Evolutionary conservation across 768 basidiomycete species (phyloP).

Genomic region (Leucosporidium creatinivorum): DNA sequence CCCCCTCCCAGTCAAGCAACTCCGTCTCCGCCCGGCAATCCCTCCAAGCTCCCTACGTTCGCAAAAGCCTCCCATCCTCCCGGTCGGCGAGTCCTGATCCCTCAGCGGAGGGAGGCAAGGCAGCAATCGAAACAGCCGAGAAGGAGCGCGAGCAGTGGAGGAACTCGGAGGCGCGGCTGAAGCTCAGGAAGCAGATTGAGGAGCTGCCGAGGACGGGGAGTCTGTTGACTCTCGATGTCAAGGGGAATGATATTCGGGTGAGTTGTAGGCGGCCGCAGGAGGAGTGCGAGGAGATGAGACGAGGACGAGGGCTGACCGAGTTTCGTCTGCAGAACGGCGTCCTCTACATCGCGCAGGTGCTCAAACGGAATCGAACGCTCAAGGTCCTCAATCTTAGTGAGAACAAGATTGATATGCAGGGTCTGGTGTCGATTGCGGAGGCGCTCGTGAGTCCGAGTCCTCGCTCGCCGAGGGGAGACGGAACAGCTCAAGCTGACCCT

Average conservation of each 20-base stretch:
- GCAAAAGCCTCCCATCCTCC: neutral
- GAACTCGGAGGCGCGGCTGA: slow-evolving; percentile 47
- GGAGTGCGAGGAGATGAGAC: too few relatives aligned
- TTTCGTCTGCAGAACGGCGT: slow-evolving; percentile 55
- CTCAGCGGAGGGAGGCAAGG: neutral
- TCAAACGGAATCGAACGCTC: slow-evolving; percentile 90
- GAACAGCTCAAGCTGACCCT: neutral
- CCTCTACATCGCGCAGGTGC: slow-evolving; percentile 82
- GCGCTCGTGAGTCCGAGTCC: slow-evolving; percentile 59
- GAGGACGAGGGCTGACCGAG: neutral
- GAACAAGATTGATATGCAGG: slow-evolving; percentile 79
- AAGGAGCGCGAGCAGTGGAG: slow-evolving; percentile 26
- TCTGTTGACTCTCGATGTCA: slow-evolving; percentile 79
- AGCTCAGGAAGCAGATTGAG: slow-evolving; percentile 78
- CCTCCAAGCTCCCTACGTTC: neutral
- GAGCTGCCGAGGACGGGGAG: slow-evolving; percentile 75
- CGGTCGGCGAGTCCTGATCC: neutral
- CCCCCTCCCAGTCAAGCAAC: slow-evolving; percentile 4
- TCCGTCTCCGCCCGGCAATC: slow-evolving; percentile 28
- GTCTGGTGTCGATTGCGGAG: slow-evolving; percentile 74
- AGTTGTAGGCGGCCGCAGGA: slow-evolving; percentile 39
- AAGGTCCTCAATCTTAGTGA: slow-evolving; percentile 91
- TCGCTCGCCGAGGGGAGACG: too few relatives aligned
- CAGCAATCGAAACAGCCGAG: neutral
- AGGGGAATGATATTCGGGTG: slow-evolving; percentile 84